Evolutionary conservation across 176 grass and related monocot species (phyloP).

Genomic region (Bromus sterilis): DNA sequence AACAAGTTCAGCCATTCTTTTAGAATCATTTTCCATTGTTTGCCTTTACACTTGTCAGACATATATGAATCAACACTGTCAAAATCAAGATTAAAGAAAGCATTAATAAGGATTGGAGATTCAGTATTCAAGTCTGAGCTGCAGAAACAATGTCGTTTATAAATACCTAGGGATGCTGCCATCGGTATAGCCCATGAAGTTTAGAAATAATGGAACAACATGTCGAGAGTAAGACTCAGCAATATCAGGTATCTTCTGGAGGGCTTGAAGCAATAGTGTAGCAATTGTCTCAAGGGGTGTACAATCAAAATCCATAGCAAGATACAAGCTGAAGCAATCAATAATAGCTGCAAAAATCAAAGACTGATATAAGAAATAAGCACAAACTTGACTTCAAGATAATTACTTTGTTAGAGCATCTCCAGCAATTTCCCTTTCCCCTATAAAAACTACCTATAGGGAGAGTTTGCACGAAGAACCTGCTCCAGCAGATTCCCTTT

Average conservation of each 20-base stretch:
- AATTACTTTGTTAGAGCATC: too few relatives aligned
- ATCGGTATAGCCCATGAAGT: slow-evolving; percentile 79
- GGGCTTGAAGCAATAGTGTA: slow-evolving; percentile 61
- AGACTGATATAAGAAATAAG: slow-evolving; percentile 27
- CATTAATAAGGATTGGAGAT: slow-evolving; percentile 6
- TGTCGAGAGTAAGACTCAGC: slow-evolving; percentile 81
- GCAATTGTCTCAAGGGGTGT: slow-evolving; percentile 54
- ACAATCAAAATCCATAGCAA: slow-evolving; percentile 53
- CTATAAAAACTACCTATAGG: too few relatives aligned
- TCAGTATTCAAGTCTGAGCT: not conserved
- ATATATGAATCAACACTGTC: slow-evolving; percentile 60
- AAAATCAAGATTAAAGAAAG: slow-evolving; percentile 15
- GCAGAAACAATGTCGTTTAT: slow-evolving; percentile 12
- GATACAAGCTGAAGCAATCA: slow-evolving; percentile 54
- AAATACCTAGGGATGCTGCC: slow-evolving; percentile 48
- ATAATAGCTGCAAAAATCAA: slow-evolving; percentile 52
- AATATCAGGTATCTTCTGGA: slow-evolving; percentile 89
- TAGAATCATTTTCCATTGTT: slow-evolving; percentile 78
- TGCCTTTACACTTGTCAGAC: slow-evolving; percentile 59
- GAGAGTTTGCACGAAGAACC: too few relatives aligned
- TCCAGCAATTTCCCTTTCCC: too few relatives aligned
- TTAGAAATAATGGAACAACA: slow-evolving; percentile 84
- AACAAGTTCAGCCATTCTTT: slow-evolving; percentile 94
- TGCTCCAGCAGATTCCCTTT: too few relatives aligned
- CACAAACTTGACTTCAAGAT: not conserved